These are phyloP conservation scores for Casaregolazyma suthepensis DNA, from an alignment of 1,139 yeast genomes.

Conservation along the genomic window DNA sequence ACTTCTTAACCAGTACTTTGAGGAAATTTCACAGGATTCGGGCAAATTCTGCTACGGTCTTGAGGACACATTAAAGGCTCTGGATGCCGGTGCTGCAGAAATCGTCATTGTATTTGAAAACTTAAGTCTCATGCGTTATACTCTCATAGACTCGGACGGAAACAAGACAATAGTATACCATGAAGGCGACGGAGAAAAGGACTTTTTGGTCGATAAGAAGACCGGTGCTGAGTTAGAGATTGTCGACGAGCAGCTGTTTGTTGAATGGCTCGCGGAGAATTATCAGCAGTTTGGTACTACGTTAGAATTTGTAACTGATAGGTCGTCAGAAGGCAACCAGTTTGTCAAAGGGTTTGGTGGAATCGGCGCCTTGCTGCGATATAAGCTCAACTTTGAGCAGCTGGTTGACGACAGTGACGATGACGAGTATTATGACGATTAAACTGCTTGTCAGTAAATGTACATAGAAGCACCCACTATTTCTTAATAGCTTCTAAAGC, in stretches of 20 bases:
- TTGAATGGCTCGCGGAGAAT: conserved; percentile 98
- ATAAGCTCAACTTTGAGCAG: conserved; percentile 94
- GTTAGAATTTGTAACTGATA: conserved; percentile 92
- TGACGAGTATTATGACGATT: conserved; percentile 74
- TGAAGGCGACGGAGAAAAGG: conserved; percentile 54
- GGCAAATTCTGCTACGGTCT: conserved; percentile 98
- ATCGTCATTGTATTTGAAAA: conserved; percentile 88
- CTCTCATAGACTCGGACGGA: conserved; percentile 79
- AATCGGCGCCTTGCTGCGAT: conserved; percentile 91
- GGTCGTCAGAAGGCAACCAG: conserved; percentile 97
- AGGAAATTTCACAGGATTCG: conserved; percentile 93
- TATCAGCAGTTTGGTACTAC: conserved; percentile 92
- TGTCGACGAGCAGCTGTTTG: conserved; percentile 70
- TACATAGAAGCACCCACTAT: conserved; percentile 17
- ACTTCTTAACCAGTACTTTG: conserved; percentile 83
- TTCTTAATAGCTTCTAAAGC: conserved; percentile 62
- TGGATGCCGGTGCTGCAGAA: conserved; percentile 95
- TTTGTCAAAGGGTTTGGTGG: conserved; percentile 98
- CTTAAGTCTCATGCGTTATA: conserved; percentile 76
- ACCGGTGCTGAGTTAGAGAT: conserved; percentile 90
- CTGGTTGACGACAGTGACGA: conserved; percentile 84
- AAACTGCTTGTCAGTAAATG: neutral
- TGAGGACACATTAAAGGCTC: conserved; percentile 90
- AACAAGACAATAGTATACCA: conserved; percentile 64
- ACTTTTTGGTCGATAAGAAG: conserved; percentile 71